These are phyloP conservation scores for Sporothrix dimorphospora DNA, from an alignment of 2,329 filamentous ascomycete species.

Conservation along the genomic window DNA sequence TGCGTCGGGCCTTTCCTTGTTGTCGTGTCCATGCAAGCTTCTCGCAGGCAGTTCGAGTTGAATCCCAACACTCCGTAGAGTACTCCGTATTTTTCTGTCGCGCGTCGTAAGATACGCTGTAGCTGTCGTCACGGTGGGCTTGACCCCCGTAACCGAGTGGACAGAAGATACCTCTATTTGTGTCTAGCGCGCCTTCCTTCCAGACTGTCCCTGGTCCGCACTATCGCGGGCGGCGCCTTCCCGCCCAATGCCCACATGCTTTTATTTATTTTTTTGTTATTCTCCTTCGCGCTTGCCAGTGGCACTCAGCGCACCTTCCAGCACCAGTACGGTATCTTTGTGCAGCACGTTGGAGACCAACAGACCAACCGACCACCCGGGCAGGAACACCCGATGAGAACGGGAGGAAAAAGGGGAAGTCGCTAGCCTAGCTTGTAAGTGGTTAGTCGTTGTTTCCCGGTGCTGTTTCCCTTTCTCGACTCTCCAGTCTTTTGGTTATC, in stretches of 20 bases:
- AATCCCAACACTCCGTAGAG: not conserved
- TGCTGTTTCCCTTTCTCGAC: constrained; percentile 19
- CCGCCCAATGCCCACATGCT: constrained; percentile 24
- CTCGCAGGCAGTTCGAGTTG: not conserved
- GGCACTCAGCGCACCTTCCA: not conserved
- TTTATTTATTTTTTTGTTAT: not conserved
- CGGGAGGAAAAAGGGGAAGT: constrained; percentile 8
- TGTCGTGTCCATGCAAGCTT: not conserved
- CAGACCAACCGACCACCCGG: constrained; percentile 20
- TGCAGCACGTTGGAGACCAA: not conserved
- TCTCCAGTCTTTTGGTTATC: not conserved
- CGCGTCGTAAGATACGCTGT: not conserved
- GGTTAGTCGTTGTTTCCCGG: constrained; percentile 14
- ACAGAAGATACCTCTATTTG: not conserved
- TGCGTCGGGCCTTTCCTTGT: constrained; percentile 9
- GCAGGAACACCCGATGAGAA: not conserved
- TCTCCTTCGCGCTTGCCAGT: constrained; percentile 8
- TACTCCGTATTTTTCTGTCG: not conserved
- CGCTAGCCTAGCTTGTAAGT: constrained; percentile 7
- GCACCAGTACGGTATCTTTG: not conserved
- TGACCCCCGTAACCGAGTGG: not conserved
- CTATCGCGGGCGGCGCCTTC: constrained; percentile 31
- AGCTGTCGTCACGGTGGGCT: constrained; percentile 7
- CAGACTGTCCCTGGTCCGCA: constrained; percentile 8
- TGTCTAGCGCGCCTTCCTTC: constrained; percentile 21